Evolutionary conservation across 192 early-diverging fungal genomes (phyloP).

Genomic region (Entomortierella lignicola): DNA sequence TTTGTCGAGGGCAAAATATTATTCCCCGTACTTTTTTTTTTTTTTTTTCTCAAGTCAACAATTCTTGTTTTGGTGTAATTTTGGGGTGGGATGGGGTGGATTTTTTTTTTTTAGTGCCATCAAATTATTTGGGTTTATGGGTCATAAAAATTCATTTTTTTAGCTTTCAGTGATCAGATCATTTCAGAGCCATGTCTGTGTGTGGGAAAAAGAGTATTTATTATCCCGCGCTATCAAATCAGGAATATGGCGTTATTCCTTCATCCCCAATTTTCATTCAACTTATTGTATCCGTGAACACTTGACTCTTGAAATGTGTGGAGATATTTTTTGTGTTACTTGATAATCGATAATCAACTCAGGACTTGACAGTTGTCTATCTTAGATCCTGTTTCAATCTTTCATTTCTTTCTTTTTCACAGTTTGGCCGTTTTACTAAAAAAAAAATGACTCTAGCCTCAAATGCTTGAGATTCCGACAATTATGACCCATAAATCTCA

Average conservation of each 20-base stretch:
- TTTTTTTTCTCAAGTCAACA: neutral
- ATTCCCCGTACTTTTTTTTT: slow-evolving; percentile 8
- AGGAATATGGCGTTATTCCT: too few species aligned
- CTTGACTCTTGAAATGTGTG: too few species aligned
- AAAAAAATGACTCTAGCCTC: neutral
- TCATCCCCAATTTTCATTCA: too few species aligned
- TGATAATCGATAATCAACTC: too few species aligned
- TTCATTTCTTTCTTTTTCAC: neutral
- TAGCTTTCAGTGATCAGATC: slow-evolving; percentile 32
- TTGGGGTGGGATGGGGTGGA: neutral
- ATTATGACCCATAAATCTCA: neutral
- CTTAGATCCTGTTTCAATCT: too few species aligned
- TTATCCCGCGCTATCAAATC: slow-evolving; percentile 12
- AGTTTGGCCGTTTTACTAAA: slow-evolving; percentile 19
- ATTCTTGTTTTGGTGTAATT: neutral
- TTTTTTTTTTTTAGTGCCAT: neutral
- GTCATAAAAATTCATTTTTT: slow-evolving; percentile 21
- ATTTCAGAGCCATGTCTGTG: slow-evolving; percentile 10
- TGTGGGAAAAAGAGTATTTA: slow-evolving; percentile 17
- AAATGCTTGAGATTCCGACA: neutral
- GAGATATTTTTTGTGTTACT: too few species aligned
- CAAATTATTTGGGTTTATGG: slow-evolving; percentile 14
- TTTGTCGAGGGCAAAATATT: slow-evolving; percentile 7
- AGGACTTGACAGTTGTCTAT: too few species aligned
- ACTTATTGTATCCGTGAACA: neutral